Evolutionary conservation across 768 basidiomycete genomes (phyloP).

Genomic region (Brasilioporus rufonigricans): DNA sequence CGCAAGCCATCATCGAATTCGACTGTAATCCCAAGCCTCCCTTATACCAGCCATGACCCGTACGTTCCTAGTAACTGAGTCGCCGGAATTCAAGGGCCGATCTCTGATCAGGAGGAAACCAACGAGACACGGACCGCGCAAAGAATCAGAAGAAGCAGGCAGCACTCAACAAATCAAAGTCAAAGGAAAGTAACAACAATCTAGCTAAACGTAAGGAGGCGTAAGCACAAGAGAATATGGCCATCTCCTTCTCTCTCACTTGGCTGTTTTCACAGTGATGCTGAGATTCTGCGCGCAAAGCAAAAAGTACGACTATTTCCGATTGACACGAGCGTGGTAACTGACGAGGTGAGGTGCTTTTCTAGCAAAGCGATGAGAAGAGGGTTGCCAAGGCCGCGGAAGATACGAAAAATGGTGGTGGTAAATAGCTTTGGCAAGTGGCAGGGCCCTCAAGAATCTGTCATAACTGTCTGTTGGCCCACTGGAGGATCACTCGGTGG

Average conservation of each 20-base stretch:
- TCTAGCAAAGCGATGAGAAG: constrained; percentile 56
- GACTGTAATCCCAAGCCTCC: constrained; percentile 1
- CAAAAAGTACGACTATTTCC: constrained; percentile 57
- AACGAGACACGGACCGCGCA: constrained; percentile 71
- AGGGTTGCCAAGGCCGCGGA: constrained; percentile 33
- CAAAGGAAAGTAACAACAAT: constrained; percentile 63
- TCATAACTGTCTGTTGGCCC: background rate
- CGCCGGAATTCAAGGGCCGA: constrained; percentile 3
- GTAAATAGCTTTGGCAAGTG: constrained; percentile 37
- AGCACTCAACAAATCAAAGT: constrained; percentile 48
- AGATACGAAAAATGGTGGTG: constrained; percentile 5
- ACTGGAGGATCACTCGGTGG: constrained; percentile 16
- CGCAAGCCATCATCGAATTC: constrained; percentile 7
- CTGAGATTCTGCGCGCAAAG: constrained; percentile 70
- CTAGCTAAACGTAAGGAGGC: constrained; percentile 73
- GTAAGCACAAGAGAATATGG: constrained; percentile 44
- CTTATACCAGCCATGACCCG: constrained; percentile 46
- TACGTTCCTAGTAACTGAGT: constrained; percentile 35
- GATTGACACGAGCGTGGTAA: background rate
- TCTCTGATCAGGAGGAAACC: constrained; percentile 67
- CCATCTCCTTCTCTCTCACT: constrained; percentile 22
- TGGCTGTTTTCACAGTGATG: constrained; percentile 53
- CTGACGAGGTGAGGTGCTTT: constrained; percentile 4
- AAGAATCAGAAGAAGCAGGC: constrained; percentile 69
- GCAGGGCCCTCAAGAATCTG: constrained; percentile 19